Evolutionary conservation across 106 monocot species (phyloP).

Genomic region (Dendrobium catenatum): DNA sequence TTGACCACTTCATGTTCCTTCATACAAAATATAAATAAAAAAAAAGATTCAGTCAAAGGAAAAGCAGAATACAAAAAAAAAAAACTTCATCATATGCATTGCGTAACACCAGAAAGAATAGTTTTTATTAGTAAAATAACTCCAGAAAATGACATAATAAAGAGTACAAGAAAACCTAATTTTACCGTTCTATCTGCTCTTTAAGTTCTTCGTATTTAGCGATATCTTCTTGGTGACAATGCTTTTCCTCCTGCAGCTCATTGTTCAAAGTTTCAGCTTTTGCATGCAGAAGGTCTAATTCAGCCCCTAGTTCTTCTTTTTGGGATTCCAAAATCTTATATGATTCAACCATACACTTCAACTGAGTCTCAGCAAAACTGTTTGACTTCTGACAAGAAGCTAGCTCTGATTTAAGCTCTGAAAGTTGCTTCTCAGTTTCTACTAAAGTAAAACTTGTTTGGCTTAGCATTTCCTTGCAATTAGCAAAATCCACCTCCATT

Average conservation of each 20-base stretch:
- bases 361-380: conserved; percentile 78
- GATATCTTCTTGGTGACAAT: conserved; percentile 55
- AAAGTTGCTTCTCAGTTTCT: conserved; percentile 24
- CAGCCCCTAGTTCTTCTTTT: conserved; percentile 45
- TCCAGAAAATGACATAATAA: neutral
- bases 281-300: conserved; percentile 39
- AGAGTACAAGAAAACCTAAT: neutral
- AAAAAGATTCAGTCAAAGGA: neutral
- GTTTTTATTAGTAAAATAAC: neutral
- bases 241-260: conserved; percentile 67
- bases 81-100: neutral
- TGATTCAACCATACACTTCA: conserved; percentile 94
- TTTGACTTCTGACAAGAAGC: conserved; percentile 64
- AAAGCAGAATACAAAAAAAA: neutral
- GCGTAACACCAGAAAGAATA: neutral
- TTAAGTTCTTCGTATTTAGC: conserved; percentile 58
- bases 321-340: conserved; percentile 69
- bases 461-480: conserved; percentile 26
- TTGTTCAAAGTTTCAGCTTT: conserved; percentile 46
- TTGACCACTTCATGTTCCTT: conserved; percentile 37
- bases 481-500: neutral
- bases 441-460: conserved; percentile 5
- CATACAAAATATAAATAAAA: conserved; percentile 20
- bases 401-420: conserved; percentile 44
- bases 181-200: conserved; percentile 64